A percentile compares a stretch with the other conserved stretches of the same genome.
These are phyloP conservation scores for Cyberlindnera samutprakarnensis DNA, from an alignment of 805 yeast species.

Conservation along the genomic window DNA sequence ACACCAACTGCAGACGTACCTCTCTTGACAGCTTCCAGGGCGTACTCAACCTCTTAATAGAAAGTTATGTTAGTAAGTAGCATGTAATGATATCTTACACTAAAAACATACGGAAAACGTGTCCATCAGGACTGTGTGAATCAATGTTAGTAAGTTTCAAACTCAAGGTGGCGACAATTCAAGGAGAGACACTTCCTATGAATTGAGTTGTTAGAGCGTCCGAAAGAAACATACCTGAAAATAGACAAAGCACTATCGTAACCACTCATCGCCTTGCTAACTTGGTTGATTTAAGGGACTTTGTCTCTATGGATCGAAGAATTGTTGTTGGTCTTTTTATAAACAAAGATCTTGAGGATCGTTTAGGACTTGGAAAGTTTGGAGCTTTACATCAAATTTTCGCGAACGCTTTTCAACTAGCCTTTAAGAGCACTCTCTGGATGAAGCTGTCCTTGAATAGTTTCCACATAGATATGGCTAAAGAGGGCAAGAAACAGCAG, in stretches of 20 bases:
- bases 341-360: not conserved
- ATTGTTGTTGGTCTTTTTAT: too few relatives aligned
- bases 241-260: constrained; percentile 98
- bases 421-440: too few relatives aligned
- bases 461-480: not conserved
- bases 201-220: not conserved
- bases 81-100: too few relatives aligned
- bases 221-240: constrained; percentile 64
- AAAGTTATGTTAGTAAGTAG: constrained; percentile 5
- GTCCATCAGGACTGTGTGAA: constrained; percentile 82
- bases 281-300: too few relatives aligned
- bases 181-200: not conserved
- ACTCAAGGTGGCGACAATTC: constrained; percentile 1
- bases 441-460: too few relatives aligned
- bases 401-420: too few relatives aligned
- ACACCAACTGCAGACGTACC: constrained; percentile 98
- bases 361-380: not conserved
- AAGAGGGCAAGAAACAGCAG: not conserved
- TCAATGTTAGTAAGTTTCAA: constrained; percentile 24
- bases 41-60: constrained; percentile 82
- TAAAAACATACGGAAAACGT: constrained; percentile 78
- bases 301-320: too few relatives aligned
- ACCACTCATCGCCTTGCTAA: constrained; percentile 75
- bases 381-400: not conserved
- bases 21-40: constrained; percentile 94